Percentiles rank a stretch among this genome's conserved stretches.
Conservation (phyloP, 2,329 filamentous ascomycete species). For the Sporothrix protearum region DNA sequence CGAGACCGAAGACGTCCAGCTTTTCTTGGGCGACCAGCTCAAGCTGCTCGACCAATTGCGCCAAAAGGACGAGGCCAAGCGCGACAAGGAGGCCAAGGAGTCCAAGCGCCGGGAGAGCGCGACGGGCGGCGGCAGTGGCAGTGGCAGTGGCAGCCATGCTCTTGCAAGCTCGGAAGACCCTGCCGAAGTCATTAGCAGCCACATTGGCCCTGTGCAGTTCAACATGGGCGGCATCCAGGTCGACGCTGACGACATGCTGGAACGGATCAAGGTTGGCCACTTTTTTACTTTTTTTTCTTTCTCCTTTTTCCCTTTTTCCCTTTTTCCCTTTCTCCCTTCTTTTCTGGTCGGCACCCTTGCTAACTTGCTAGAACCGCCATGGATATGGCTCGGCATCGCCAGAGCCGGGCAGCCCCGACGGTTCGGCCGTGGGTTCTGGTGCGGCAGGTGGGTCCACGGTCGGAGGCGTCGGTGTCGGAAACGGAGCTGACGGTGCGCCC, state of each 20-base stretch:
- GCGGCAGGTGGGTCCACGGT: conserved; percentile 28
- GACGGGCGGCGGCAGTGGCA: conserved; percentile 23
- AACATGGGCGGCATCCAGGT: conserved; percentile 98
- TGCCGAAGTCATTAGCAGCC: conserved; percentile 58
- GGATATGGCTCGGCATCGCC: conserved; percentile 46
- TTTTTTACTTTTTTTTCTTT: conserved; percentile 24
- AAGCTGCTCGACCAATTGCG: conserved; percentile 66
- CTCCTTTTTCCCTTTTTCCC: too few species aligned
- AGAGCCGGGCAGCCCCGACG: conserved; percentile 41
- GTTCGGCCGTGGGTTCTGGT: conserved; percentile 37
- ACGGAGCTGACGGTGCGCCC: neutral
- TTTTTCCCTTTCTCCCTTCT: too few species aligned
- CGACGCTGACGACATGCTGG: conserved; percentile 89
- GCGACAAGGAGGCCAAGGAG: conserved; percentile 40
- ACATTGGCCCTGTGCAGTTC: conserved; percentile 93
- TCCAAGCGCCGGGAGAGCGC: conserved; percentile 12
- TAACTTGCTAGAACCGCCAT: conserved; percentile 51
- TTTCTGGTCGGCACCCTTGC: neutral
- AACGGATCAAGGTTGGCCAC: conserved; percentile 67
- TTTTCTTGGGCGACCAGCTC: conserved; percentile 71
- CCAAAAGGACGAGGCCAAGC: conserved; percentile 47
- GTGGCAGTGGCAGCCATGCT: too few species aligned
- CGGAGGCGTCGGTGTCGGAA: conserved; percentile 32
- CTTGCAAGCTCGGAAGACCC: conserved; percentile 36
- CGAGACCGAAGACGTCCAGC: conserved; percentile 69